These are phyloP conservation scores for Verruconis gallopava DNA, from an alignment of 2,329 filamentous ascomycete species.

Conservation along the genomic window DNA sequence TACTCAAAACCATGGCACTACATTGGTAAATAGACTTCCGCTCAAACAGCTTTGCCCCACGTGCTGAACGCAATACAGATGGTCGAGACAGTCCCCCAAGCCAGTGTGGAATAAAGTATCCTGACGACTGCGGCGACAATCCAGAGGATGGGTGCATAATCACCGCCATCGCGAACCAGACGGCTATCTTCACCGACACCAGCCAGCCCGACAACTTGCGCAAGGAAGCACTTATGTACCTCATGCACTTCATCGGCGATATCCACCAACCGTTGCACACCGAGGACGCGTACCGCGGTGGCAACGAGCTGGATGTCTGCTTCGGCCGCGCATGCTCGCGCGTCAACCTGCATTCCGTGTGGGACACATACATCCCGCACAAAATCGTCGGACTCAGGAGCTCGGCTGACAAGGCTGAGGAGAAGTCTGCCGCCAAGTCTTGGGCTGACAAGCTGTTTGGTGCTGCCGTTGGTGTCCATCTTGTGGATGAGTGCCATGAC, in stretches of 20 bases:
- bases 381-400: background rate
- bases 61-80: too few species aligned
- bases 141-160: background rate
- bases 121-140: background rate
- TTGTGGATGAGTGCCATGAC: background rate
- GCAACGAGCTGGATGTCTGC: slow-evolving; percentile 32
- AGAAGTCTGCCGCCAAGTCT: background rate
- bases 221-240: slow-evolving; percentile 33
- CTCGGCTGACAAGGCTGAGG: background rate
- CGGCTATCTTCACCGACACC: background rate
- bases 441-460: background rate
- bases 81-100: background rate
- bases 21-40: too few species aligned
- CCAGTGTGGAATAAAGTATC: background rate
- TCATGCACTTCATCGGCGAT: slow-evolving; percentile 52
- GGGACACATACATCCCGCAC: slow-evolving; percentile 20
- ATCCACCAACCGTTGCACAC: slow-evolving; percentile 58
- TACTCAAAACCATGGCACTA: too few species aligned
- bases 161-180: background rate
- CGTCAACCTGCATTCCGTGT: slow-evolving; percentile 31
- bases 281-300: slow-evolving; percentile 32
- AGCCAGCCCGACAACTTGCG: background rate
- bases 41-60: too few species aligned
- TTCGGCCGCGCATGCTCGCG: slow-evolving; percentile 17
- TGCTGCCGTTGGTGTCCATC: background rate